phyloP scores from a whole-genome alignment of 345 rosid genomes.

The Gossypium thurberi region DNA sequence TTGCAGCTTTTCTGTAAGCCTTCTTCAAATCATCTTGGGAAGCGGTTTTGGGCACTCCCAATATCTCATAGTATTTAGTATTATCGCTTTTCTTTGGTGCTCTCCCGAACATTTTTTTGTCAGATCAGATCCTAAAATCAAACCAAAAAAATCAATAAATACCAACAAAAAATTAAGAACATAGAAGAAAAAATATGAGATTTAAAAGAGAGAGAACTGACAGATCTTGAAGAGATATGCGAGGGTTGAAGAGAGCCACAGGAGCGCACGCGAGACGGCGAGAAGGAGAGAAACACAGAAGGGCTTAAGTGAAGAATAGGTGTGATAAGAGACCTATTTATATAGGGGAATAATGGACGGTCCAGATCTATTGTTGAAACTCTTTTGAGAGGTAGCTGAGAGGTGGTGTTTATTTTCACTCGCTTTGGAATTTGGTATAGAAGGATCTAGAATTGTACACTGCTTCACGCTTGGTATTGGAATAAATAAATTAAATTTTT shows the following conservation, averaged over 20 bases:
- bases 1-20: conserved; percentile 3
- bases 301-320: background rate
- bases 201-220: background rate
- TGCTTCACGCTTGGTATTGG: background rate
- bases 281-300: background rate
- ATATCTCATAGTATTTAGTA: conserved; percentile 2
- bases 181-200: background rate
- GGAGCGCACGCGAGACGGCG: background rate
- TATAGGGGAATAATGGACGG: background rate
- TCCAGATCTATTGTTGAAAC: background rate
- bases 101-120: background rate
- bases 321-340: background rate
- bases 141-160: background rate
- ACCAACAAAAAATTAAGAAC: background rate
- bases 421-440: background rate
- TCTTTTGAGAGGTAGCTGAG: background rate
- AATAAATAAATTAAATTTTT: too few species aligned
- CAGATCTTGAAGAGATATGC: background rate
- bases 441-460: background rate
- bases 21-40: conserved; percentile 5
- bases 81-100: conserved; percentile 1
- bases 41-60: background rate
- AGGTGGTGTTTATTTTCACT: background rate
- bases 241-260: conserved; percentile 1
- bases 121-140: background rate